A percentile compares a stretch with the other conserved stretches of the same genome.
Evolutionary conservation across 2,329 filamentous ascomycete species (phyloP).

Genomic region (Zopfia rhizophila): DNA sequence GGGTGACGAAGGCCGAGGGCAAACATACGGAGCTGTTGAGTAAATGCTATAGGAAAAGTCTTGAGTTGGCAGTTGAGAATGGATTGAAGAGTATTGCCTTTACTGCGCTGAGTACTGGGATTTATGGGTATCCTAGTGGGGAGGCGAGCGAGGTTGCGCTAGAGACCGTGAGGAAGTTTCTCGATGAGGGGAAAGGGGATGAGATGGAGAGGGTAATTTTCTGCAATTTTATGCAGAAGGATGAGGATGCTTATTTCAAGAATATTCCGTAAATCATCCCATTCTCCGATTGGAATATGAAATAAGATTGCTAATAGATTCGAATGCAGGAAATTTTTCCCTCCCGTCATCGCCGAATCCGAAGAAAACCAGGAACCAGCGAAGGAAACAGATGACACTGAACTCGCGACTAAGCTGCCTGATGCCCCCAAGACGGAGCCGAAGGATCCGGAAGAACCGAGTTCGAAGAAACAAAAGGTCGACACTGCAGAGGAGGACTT

Average conservation of each 20-base stretch:
- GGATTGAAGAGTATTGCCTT: constrained; percentile 81
- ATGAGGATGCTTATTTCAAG: constrained; percentile 76
- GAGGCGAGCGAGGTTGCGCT: constrained; percentile 80
- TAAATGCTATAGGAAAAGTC: constrained; percentile 74
- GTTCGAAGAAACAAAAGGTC: constrained; percentile 60
- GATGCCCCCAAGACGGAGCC: constrained; percentile 61
- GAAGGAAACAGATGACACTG: constrained; percentile 39
- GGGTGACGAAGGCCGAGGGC: constrained; percentile 50
- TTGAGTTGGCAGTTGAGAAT: constrained; percentile 76
- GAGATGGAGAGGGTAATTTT: constrained; percentile 81
- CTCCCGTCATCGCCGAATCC: constrained; percentile 31
- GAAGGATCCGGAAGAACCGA: constrained; percentile 54
- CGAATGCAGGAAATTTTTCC: constrained; percentile 46
- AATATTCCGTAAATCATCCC: constrained; percentile 75
- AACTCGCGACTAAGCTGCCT: constrained; percentile 57
- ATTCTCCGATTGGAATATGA: not conserved
- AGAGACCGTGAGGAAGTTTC: constrained; percentile 66
- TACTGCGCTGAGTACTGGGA: constrained; percentile 83
- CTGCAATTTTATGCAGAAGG: constrained; percentile 83
- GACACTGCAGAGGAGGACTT: constrained; percentile 45
- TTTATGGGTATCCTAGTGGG: constrained; percentile 85
- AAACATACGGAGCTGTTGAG: constrained; percentile 59
- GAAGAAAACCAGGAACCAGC: constrained; percentile 14
- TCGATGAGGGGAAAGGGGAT: constrained; percentile 57
- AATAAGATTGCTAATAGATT: constrained; percentile 14